Conservation (phyloP, 2,329 filamentous ascomycete species). For the Alternaria atra region DNA sequence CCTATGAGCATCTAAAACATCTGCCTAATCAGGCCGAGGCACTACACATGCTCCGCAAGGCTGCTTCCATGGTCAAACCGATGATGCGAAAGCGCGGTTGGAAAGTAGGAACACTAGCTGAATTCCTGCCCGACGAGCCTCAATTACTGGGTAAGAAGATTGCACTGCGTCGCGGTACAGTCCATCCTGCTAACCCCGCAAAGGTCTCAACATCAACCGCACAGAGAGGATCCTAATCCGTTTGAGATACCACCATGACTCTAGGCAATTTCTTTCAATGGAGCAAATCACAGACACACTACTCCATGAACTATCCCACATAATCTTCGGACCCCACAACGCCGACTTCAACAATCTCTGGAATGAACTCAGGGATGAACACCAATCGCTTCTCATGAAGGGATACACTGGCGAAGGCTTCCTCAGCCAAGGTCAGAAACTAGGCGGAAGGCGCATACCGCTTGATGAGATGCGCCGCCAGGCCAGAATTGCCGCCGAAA, state of each 20-base stretch:
- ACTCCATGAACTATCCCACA: conserved; percentile 93
- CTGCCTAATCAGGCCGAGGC: conserved; percentile 56
- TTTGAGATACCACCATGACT: conserved; percentile 78
- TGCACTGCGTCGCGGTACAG: neutral
- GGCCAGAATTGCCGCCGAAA: conserved; percentile 78
- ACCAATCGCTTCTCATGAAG: conserved; percentile 76
- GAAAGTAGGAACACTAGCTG: conserved; percentile 79
- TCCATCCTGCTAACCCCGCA: conserved; percentile 13
- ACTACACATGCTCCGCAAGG: conserved; percentile 73
- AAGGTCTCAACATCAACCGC: conserved; percentile 77
- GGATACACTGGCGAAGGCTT: conserved; percentile 94
- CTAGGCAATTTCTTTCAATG: conserved; percentile 78
- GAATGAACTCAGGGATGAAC: conserved; percentile 88
- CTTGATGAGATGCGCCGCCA: conserved; percentile 77
- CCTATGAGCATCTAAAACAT: conserved; percentile 60
- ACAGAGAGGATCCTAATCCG: conserved; percentile 84
- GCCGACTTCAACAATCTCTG: conserved; percentile 83
- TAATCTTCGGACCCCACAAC: conserved; percentile 83
- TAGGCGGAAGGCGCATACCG: conserved; percentile 69
- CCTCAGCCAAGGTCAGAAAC: conserved; percentile 74
- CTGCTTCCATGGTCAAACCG: conserved; percentile 90
- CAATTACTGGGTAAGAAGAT: conserved; percentile 71
- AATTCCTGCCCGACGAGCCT: conserved; percentile 81
- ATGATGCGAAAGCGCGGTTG: conserved; percentile 90
- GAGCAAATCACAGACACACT: conserved; percentile 89